Evolutionary conservation across 2,329 filamentous ascomycete genomes (phyloP).

Genomic region (Calonectria hawksworthii): DNA sequence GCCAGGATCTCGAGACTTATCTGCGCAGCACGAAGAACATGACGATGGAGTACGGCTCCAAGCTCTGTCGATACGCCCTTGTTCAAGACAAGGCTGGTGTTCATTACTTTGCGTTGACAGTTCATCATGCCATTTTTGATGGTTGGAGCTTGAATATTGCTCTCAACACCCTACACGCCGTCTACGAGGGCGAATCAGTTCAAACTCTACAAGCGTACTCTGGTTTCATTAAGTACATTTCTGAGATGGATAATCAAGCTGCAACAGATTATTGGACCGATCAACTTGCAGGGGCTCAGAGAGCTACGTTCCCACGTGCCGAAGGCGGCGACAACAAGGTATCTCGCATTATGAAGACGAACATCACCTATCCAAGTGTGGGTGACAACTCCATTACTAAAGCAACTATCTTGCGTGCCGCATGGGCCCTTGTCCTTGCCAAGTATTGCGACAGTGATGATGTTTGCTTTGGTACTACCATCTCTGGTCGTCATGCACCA

Average conservation of each 20-base stretch:
- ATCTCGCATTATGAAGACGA: not conserved
- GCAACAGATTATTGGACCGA: not conserved
- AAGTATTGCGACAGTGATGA: not conserved
- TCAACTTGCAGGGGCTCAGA: not conserved
- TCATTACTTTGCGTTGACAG: not conserved
- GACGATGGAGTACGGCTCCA: not conserved
- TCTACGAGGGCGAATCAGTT: not conserved
- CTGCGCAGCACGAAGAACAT: not conserved
- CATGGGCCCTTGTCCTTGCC: slow-evolving; percentile 9
- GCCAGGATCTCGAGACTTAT: not conserved
- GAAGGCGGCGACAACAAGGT: not conserved
- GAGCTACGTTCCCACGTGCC: not conserved
- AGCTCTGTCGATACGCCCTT: not conserved
- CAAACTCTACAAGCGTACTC: not conserved
- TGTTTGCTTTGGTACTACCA: not conserved
- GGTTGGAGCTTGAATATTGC: slow-evolving; percentile 6
- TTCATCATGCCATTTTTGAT: slow-evolving; percentile 3
- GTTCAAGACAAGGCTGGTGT: not conserved
- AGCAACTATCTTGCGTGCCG: slow-evolving; percentile 1
- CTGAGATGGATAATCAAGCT: not conserved
- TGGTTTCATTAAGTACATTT: not conserved
- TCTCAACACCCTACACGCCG: not conserved
- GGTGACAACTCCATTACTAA: not conserved
- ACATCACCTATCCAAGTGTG: not conserved
- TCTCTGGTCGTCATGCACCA: slow-evolving; percentile 11